These are phyloP conservation scores for Diaporthe velutina DNA, from an alignment of 2,329 filamentous ascomycete genomes.

Conservation along the genomic window DNA sequence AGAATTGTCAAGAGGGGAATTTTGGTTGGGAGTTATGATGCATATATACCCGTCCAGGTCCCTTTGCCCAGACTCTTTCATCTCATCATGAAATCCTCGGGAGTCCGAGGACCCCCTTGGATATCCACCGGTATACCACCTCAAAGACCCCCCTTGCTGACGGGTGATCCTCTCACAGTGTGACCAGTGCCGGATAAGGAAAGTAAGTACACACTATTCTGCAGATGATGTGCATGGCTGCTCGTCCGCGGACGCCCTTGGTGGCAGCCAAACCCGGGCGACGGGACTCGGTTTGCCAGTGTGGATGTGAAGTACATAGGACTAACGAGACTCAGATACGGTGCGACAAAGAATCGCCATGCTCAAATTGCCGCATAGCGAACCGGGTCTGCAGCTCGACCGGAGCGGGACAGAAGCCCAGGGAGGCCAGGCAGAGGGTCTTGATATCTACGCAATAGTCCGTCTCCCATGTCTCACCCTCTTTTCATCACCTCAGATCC, in stretches of 20 bases:
- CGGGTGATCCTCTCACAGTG: slow-evolving; percentile 45
- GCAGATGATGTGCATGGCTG: slow-evolving; percentile 7
- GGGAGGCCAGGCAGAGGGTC: slow-evolving; percentile 67
- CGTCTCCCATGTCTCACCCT: slow-evolving; percentile 44
- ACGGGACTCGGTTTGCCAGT: neutral
- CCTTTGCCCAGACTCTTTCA: neutral
- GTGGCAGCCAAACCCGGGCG: neutral
- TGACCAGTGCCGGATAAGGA: slow-evolving; percentile 55
- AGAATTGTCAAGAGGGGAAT: neutral
- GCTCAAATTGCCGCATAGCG: slow-evolving; percentile 68
- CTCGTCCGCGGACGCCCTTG: slow-evolving; percentile 37
- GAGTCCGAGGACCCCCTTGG: slow-evolving; percentile 25
- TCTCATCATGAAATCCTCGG: slow-evolving; percentile 11
- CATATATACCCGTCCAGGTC: neutral
- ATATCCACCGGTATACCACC: slow-evolving; percentile 29
- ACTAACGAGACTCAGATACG: slow-evolving; percentile 59
- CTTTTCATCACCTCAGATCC: neutral
- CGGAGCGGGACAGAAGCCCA: slow-evolving; percentile 66
- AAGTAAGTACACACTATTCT: slow-evolving; percentile 46
- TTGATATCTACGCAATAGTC: slow-evolving; percentile 73
- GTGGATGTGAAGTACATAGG: neutral
- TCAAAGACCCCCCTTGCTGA: slow-evolving; percentile 23
- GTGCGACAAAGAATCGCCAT: slow-evolving; percentile 70
- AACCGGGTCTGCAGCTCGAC: slow-evolving; percentile 67
- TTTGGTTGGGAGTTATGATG: neutral